Evolutionary conservation across 495 filamentous ascomycete genomes (phyloP).

Genomic region (Bombardia bombarda): DNA sequence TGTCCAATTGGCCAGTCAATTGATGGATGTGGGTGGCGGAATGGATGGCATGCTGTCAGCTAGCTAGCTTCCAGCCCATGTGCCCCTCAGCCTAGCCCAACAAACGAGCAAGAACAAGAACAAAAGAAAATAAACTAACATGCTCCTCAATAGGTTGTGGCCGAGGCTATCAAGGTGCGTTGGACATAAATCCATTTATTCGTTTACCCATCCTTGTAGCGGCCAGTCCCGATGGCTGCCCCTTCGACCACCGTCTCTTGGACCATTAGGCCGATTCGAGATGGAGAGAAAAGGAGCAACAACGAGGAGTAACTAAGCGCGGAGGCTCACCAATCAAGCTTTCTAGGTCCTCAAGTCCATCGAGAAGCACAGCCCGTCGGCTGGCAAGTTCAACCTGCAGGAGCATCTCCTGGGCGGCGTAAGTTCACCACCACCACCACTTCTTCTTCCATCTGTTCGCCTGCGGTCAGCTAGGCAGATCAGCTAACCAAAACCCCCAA

Average conservation of each 20-base stretch:
- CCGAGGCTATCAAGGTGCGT: constrained; percentile 77
- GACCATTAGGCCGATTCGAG: no score
- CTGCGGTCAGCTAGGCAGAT: not conserved
- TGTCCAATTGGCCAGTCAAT: no score
- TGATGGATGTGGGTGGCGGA: no score
- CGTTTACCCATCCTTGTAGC: not conserved
- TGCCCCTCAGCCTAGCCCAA: no score
- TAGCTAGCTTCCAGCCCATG: no score
- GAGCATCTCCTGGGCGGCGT: constrained; percentile 91
- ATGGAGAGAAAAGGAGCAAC: no score
- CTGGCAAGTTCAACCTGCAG: constrained; percentile 79
- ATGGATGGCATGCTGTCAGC: no score
- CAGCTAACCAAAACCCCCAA: not conserved
- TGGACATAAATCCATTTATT: not conserved
- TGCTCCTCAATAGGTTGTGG: constrained; percentile 40
- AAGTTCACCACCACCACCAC: constrained; percentile 32
- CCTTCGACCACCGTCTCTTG: not conserved
- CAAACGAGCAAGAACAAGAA: no score
- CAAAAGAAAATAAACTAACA: no score
- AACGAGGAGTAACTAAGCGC: not conserved
- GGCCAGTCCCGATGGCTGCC: not conserved
- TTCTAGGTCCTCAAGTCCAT: constrained; percentile 64
- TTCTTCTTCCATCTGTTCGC: not conserved
- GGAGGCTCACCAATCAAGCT: not conserved
- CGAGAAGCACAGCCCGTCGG: constrained; percentile 56